Conservation (phyloP, 306 rosid genomes). For the Erythrophleum fordii region DNA sequence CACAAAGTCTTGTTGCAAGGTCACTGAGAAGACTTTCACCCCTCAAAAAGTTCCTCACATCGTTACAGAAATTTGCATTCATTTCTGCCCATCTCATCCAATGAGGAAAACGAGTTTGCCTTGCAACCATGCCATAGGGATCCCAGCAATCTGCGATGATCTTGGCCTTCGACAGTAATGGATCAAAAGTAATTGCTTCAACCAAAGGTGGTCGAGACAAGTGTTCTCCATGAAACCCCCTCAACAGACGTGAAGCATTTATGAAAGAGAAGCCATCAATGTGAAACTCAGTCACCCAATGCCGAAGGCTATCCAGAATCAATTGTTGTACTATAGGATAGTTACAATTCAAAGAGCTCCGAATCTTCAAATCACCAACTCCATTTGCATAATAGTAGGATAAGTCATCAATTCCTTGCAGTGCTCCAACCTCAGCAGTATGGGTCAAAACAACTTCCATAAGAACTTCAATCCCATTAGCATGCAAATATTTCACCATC, state of each 20-base stretch:
- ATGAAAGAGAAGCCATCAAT: slow-evolving; percentile 92
- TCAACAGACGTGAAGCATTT: slow-evolving; percentile 73
- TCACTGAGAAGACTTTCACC: slow-evolving; percentile 71
- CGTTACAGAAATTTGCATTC: slow-evolving; percentile 65
- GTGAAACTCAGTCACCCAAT: slow-evolving; percentile 92
- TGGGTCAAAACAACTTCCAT: slow-evolving; percentile 90
- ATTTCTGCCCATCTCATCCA: slow-evolving; percentile 99
- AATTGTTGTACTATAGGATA: slow-evolving; percentile 78
- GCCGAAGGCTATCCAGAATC: slow-evolving; percentile 77
- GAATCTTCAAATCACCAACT: slow-evolving; percentile 44
- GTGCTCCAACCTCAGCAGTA: slow-evolving; percentile 66
- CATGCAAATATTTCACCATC: slow-evolving; percentile 84
- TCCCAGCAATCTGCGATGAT: slow-evolving; percentile 85
- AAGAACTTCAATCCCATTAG: slow-evolving; percentile 82
- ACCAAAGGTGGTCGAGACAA: slow-evolving; percentile 85
- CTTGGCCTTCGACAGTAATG: slow-evolving; percentile 75
- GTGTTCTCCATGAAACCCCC: slow-evolving; percentile 66
- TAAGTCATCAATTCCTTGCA: slow-evolving; percentile 75
- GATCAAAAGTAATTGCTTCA: slow-evolving; percentile 90
- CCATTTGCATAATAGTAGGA: slow-evolving; percentile 60
- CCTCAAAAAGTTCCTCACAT: slow-evolving; percentile 72
- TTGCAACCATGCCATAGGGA: slow-evolving; percentile 53
- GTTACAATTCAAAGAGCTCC: slow-evolving; percentile 70
- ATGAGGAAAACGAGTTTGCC: slow-evolving; percentile 76
- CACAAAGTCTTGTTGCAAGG: slow-evolving; percentile 95